A percentile compares a stretch with the other conserved stretches of the same genome.
phyloP scores from a whole-genome alignment of 768 basidiomycete genomes.

The Rickenella mellea region DNA sequence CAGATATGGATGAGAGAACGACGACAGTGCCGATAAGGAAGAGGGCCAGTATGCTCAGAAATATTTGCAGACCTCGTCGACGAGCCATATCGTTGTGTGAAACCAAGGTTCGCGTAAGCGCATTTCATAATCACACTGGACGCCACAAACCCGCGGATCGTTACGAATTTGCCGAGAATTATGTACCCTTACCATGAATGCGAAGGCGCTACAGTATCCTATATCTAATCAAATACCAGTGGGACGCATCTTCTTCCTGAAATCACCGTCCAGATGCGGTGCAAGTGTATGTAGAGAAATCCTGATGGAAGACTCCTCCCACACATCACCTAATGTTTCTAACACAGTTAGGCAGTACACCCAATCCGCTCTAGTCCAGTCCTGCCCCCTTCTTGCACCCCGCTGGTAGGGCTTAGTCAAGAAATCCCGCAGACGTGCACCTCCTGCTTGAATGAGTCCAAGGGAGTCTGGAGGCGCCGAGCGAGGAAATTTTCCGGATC shows the following conservation, averaged over 20 bases:
- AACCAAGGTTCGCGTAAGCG: too few relatives aligned
- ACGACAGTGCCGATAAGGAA: constrained; percentile 81
- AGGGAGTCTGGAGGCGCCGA: constrained; percentile 6
- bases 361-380: constrained; percentile 71
- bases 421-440: constrained; percentile 46
- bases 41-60: constrained; percentile 54
- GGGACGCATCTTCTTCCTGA: constrained; percentile 35
- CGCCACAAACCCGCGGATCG: too few relatives aligned
- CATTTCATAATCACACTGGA: too few relatives aligned
- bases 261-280: constrained; percentile 38
- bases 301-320: constrained; percentile 42
- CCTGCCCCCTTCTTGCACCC: constrained; percentile 59
- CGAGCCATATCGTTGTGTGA: too few relatives aligned
- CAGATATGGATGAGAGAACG: constrained; percentile 86
- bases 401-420: constrained; percentile 33
- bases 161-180: too few relatives aligned
- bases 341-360: constrained; percentile 38
- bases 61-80: constrained; percentile 34
- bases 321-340: constrained; percentile 35
- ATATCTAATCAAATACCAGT: constrained; percentile 26
- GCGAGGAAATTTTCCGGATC: too few relatives aligned
- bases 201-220: too few relatives aligned
- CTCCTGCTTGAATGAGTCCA: constrained; percentile 19
- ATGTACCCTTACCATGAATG: too few relatives aligned
- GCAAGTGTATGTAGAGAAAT: constrained; percentile 40